Percentiles rank a stretch among this genome's conserved stretches.
Conservation (phyloP, 306 rosid species). For the Purshia tridentata region DNA sequence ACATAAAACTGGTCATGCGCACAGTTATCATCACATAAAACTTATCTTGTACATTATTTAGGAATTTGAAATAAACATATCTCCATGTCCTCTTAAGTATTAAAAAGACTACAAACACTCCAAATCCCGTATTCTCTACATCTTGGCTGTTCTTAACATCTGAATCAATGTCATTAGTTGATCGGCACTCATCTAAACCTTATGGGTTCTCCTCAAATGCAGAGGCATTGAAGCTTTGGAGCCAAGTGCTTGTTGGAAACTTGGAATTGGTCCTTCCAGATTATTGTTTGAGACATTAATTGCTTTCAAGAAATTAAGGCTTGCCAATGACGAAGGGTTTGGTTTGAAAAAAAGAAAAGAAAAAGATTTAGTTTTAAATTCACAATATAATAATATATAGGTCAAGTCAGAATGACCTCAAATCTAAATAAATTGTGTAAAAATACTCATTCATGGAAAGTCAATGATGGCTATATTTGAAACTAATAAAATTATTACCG, state of each 20-base stretch:
- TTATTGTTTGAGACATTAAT: slow-evolving; percentile 13
- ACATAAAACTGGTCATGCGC: background rate
- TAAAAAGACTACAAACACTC: background rate
- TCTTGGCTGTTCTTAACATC: background rate
- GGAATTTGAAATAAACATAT: background rate
- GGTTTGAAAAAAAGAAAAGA: too few relatives aligned
- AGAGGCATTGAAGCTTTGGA: background rate
- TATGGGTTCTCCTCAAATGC: background rate
- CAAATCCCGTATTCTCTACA: background rate
- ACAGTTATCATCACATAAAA: background rate
- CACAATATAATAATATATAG: too few relatives aligned
- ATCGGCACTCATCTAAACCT: background rate
- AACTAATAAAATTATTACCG: background rate
- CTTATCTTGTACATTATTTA: background rate
- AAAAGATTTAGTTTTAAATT: too few relatives aligned
- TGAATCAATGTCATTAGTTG: background rate
- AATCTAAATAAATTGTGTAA: background rate
- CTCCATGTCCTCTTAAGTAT: background rate
- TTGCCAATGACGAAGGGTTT: background rate
- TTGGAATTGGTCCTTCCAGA: slow-evolving; percentile 1
- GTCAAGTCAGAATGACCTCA: background rate
- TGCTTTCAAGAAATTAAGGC: background rate
- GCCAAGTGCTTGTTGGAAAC: slow-evolving; percentile 8
- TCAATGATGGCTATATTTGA: slow-evolving; percentile 17
- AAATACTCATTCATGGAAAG: background rate